Evolutionary conservation across 345 rosid genomes (phyloP), one percentile per base, ranked within the genome.

Genomic region (Lagerstroemia speciosa): DNA sequence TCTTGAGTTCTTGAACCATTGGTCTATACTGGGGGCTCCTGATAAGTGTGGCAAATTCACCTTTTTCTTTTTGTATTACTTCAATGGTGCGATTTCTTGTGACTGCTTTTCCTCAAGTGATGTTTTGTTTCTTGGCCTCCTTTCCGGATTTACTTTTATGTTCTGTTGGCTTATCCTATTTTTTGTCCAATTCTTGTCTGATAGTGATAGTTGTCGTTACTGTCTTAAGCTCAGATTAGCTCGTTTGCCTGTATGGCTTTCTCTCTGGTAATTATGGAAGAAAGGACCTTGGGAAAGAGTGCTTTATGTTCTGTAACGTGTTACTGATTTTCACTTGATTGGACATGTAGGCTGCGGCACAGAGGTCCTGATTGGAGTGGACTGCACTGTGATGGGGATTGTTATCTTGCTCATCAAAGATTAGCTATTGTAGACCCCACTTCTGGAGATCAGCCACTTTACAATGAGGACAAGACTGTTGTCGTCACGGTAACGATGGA

Each of bases 291-390:
- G 14, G n/a, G 27, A 52, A 41, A 41, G 14, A 9, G 2, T n/a
- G 24, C 29, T 53, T 58, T 6, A 12, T 58, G 63, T 27, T 27
- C 34, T 27, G 63, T 58, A 27, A n/a, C 29, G 63, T 27, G 34
- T 58, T 30, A 27, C 32, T 66, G 50, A 48, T 26, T 19, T 45
- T 36, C 22, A 22, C 30, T 27, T 10, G 34, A 66, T 33, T 53
- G 50, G 40, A 31, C 50, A 2, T 32, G 41, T 65, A 94, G 99
- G 75, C 79, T 94, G 85, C 90, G 84, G 87, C 99, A 94, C 72
- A 86, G 99, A 64, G 99, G 99, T 41, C 99, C 99, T 7, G 99
- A 94, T 78, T 94, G 99, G 99, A 94, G 99, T 71, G 99, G 99
- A 10, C 72, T 94, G 46, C 86, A 85, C 65, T 97, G 93, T 72